Evolutionary conservation across 768 basidiomycete species (phyloP), one percentile per base, ranked within the genome.

Genomic region (Pilatotrama ljubarskyi): DNA sequence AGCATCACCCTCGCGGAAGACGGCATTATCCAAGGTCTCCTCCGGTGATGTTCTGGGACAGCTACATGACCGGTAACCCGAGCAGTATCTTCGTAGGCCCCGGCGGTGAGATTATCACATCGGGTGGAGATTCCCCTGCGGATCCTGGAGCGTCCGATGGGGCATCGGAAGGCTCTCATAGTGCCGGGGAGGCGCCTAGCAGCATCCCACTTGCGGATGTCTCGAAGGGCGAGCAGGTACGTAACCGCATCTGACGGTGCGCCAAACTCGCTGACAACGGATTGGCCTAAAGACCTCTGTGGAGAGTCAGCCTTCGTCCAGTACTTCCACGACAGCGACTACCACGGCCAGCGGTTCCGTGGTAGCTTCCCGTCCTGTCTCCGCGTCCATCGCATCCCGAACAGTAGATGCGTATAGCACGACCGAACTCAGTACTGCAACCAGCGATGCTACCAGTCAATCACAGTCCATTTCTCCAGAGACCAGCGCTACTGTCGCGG

Each of bases 1-100:
- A 7, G n/a, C 29, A 32, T 26, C 26, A 42, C 24, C 13, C n/a
- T 0, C 25, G 14, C 11, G 41, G 22, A 26, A 4, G 10, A n/a
- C 25, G 4, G 2, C 37, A 36, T 13, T 29, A 25, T 13, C 37
- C 22, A 11, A 37, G 55, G 5, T 49, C 47, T 0, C 40, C 55
- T 0, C 47, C 38, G 2, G 22, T 44, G 36, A 14, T 20, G 4
- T 32, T 37, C 6, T 57, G 55, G 55, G 15, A 32, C 44, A 36
- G 25, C 14, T 20, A 40, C 36, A 36, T 24, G 17, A 14, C 20
- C 9, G 55, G 37, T 24, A 47, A 56, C 8, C 46, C 55, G 3
- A 56, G 55, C 44, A 35, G 47, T 13, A 35, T 57, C 40, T 49
- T 32, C 20, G 18, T 57, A 5, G 55, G 11, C 9, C 55, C 55